phyloP scores from a whole-genome alignment of 345 rosid species.

The Clausena lansium region DNA sequence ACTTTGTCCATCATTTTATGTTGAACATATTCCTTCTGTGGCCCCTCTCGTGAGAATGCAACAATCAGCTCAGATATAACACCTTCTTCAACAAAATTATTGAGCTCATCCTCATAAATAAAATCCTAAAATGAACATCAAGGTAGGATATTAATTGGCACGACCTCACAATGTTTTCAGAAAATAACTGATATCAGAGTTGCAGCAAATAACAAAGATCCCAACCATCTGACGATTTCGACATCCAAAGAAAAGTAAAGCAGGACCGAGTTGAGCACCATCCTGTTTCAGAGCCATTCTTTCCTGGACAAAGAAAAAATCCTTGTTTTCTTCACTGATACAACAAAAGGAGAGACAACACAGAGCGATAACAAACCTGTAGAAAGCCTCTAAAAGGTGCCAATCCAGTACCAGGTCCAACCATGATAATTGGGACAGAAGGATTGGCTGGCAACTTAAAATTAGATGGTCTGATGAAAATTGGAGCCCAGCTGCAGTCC shows the following conservation, averaged over 20 bases:
- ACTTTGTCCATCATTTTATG: constrained; percentile 91
- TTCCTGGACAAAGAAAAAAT: constrained; percentile 45
- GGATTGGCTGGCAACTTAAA: constrained; percentile 53
- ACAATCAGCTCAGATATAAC: constrained; percentile 76
- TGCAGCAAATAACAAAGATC: neutral
- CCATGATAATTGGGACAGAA: constrained; percentile 55
- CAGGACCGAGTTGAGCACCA: constrained; percentile 68
- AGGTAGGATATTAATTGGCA: neutral
- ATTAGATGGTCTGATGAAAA: constrained; percentile 58
- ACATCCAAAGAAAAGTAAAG: constrained; percentile 89
- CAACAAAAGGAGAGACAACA: neutral
- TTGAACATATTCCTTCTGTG: constrained; percentile 92
- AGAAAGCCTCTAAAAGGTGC: constrained; percentile 72
- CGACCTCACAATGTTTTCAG: neutral
- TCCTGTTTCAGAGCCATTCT: constrained; percentile 76
- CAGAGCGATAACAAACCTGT: constrained; percentile 32
- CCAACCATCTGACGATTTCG: constrained; percentile 80
- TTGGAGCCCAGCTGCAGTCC: constrained; percentile 60
- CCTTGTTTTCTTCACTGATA: constrained; percentile 5
- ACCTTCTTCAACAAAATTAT: constrained; percentile 58
- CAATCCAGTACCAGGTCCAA: constrained; percentile 72
- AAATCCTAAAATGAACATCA: constrained; percentile 37
- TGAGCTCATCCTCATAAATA: constrained; percentile 87
- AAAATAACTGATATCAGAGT: constrained; percentile 7
- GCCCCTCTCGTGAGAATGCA: constrained; percentile 97